Conservation (phyloP, 2,329 filamentous ascomycete genomes). For the Fusarium duplospermum region DNA sequence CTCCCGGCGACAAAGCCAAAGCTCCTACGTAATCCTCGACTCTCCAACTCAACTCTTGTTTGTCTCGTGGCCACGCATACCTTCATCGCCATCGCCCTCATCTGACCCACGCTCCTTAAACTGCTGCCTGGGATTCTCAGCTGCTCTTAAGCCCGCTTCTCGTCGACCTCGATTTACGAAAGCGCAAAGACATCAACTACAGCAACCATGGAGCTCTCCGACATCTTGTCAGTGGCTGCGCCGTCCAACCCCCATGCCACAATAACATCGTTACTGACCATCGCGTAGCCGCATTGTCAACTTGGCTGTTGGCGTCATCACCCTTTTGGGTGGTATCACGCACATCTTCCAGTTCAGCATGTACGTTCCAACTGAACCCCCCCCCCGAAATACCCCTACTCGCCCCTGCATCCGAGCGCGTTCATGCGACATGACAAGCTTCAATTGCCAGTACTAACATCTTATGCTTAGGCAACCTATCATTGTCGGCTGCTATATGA, state of each 20-base stretch:
- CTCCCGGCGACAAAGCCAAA: neutral
- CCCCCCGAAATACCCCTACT: neutral
- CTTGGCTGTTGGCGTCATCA: constrained; percentile 85
- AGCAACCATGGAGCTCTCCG: constrained; percentile 85
- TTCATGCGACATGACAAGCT: neutral
- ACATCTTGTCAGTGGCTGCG: constrained; percentile 78
- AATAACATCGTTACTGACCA: constrained; percentile 49
- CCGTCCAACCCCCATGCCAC: neutral
- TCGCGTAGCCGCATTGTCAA: constrained; percentile 88
- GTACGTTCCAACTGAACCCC: constrained; percentile 58
- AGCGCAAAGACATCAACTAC: constrained; percentile 18
- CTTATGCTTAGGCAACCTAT: constrained; percentile 56
- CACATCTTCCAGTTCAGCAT: constrained; percentile 73
- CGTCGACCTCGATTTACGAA: constrained; percentile 17
- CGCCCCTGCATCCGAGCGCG: neutral
- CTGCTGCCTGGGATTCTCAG: constrained; percentile 38
- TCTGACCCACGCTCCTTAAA: constrained; percentile 32
- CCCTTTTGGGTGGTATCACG: constrained; percentile 84
- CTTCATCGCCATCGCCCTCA: constrained; percentile 33
- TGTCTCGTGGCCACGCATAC: constrained; percentile 36
- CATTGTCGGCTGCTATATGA: constrained; percentile 87
- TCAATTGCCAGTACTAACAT: constrained; percentile 26
- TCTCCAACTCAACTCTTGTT: constrained; percentile 37
- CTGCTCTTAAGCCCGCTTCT: constrained; percentile 17
- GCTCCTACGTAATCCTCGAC: constrained; percentile 35